phyloP scores from a whole-genome alignment of 2,329 filamentous ascomycete genomes.

The Fusarium albosuccineum region DNA sequence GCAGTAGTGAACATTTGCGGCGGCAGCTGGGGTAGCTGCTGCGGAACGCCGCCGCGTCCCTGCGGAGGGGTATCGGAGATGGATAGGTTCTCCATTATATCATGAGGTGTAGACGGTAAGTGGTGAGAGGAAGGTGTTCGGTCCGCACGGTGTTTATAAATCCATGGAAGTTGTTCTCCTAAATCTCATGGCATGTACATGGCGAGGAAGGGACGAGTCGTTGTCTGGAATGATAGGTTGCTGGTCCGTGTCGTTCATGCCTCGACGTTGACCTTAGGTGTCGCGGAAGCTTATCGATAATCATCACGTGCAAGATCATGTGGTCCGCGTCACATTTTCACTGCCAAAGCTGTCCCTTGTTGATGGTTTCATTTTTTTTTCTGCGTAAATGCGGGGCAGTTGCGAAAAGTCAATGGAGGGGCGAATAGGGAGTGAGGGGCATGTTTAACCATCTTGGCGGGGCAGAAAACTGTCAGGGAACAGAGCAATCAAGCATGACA shows the following conservation, averaged over 20 bases:
- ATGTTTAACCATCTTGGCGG: constrained; percentile 39
- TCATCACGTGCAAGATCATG: constrained; percentile 35
- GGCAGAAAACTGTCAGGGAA: constrained; percentile 35
- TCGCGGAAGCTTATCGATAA: constrained; percentile 41
- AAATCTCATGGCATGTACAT: constrained; percentile 44
- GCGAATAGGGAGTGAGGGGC: constrained; percentile 44
- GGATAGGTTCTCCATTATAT: constrained; percentile 66
- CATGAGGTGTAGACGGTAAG: constrained; percentile 34
- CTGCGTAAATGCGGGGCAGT: constrained; percentile 40
- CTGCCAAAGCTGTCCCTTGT: background rate
- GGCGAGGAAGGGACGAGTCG: constrained; percentile 26
- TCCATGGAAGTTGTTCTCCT: constrained; percentile 38
- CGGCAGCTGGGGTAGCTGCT: constrained; percentile 74
- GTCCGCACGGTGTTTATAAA: constrained; percentile 25
- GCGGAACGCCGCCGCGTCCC: constrained; percentile 55
- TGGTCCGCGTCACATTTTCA: constrained; percentile 35
- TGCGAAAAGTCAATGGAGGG: constrained; percentile 38
- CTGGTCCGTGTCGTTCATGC: constrained; percentile 41
- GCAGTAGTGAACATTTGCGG: constrained; percentile 99
- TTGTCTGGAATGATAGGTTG: constrained; percentile 30
- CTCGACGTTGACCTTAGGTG: constrained; percentile 40
- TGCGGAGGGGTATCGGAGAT: constrained; percentile 63
- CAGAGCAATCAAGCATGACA: constrained; percentile 38
- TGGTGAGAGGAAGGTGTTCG: constrained; percentile 16
- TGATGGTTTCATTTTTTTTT: constrained; percentile 14